These are phyloP conservation scores for Colletotrichum truncatum DNA, from an alignment of 2,329 filamentous ascomycete species.

Conservation along the genomic window DNA sequence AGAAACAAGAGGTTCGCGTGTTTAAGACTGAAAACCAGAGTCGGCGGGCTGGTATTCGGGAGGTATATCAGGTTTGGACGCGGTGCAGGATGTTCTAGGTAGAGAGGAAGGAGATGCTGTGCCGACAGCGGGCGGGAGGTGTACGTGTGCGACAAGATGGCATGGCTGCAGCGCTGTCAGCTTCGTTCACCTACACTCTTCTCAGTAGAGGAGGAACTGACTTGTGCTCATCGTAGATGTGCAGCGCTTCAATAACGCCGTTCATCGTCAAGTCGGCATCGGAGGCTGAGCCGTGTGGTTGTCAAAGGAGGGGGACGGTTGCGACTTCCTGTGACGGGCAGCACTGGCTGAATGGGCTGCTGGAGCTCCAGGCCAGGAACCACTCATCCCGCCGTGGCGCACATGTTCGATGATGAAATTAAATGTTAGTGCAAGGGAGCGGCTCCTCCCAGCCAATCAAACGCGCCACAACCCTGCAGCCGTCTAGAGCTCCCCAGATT, in stretches of 20 bases:
- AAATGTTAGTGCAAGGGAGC: slow-evolving; percentile 24
- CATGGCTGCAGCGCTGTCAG: slow-evolving; percentile 65
- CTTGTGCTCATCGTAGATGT: slow-evolving; percentile 98
- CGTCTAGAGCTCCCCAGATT: slow-evolving; percentile 5
- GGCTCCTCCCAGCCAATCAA: slow-evolving; percentile 18
- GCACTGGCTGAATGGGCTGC: slow-evolving; percentile 8
- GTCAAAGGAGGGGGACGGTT: slow-evolving; percentile 30
- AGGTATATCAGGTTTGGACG: slow-evolving; percentile 89
- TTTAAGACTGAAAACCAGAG: slow-evolving; percentile 86
- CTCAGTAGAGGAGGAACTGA: slow-evolving; percentile 50
- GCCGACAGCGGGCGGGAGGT: slow-evolving; percentile 82
- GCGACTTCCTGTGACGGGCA: slow-evolving; percentile 1
- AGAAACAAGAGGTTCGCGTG: slow-evolving; percentile 90
- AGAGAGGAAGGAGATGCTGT: slow-evolving; percentile 81
- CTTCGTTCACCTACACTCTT: neutral
- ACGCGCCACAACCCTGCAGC: neutral
- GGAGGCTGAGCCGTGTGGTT: slow-evolving; percentile 38
- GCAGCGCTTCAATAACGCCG: slow-evolving; percentile 91
- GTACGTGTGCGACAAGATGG: slow-evolving; percentile 90
- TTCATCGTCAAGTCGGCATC: slow-evolving; percentile 67
- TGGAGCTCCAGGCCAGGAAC: slow-evolving; percentile 23
- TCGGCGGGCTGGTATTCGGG: slow-evolving; percentile 82
- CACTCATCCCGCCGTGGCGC: slow-evolving; percentile 12
- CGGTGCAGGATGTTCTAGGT: slow-evolving; percentile 82
- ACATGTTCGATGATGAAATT: slow-evolving; percentile 42